These are phyloP conservation scores for Lenwebbia sp. DNA, from an alignment of 345 rosid genomes.

Conservation along the genomic window DNA sequence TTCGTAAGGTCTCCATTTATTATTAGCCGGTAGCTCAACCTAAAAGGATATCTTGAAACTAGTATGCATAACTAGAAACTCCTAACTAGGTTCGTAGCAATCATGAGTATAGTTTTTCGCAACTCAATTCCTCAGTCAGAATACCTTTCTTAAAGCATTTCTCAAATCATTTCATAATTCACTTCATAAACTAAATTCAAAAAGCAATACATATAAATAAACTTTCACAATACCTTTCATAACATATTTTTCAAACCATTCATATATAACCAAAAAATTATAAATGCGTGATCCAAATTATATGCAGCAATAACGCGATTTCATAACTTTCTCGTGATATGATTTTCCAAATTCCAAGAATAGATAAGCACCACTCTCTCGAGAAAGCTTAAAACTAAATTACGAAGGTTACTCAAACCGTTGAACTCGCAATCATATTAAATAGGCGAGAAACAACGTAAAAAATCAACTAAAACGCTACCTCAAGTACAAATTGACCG, in stretches of 20 bases:
- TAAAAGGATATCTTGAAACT: neutral
- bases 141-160: neutral
- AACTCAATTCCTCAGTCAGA: neutral
- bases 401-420: neutral
- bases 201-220: neutral
- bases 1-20: neutral
- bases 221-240: neutral
- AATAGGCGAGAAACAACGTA: neutral
- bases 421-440: neutral
- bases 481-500: neutral
- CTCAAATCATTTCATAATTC: neutral
- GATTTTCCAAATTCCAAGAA: neutral
- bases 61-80: neutral
- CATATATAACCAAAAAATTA: neutral
- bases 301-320: neutral
- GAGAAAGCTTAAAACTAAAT: neutral
- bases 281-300: neutral
- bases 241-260: neutral
- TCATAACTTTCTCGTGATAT: neutral
- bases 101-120: neutral
- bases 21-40: accelerated
- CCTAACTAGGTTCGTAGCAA: neutral
- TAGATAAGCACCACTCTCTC: neutral
- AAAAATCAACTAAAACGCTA: neutral
- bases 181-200: neutral